Conservation (phyloP, 805 yeast genomes). For the Myxozyma nipponensis region DNA sequence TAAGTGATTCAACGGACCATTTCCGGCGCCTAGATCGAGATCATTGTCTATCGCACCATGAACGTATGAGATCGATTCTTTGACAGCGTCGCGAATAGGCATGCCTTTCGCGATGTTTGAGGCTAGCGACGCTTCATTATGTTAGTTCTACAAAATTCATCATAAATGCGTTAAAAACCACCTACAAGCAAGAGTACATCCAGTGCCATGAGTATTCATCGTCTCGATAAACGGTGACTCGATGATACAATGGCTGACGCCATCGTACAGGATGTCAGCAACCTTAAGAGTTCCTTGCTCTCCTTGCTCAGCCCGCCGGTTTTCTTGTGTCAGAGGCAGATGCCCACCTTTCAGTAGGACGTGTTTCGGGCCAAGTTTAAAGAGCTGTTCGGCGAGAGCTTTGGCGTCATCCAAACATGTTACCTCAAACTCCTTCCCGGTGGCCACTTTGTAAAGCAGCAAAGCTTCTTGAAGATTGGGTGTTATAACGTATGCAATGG, state of each 20-base stretch:
- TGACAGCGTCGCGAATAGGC: slow-evolving; percentile 48
- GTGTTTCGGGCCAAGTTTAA: slow-evolving; percentile 44
- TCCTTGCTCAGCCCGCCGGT: slow-evolving; percentile 9
- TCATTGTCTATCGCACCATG: slow-evolving; percentile 58
- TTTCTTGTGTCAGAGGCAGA: slow-evolving; percentile 39
- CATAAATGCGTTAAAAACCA: neutral
- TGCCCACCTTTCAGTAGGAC: slow-evolving; percentile 83
- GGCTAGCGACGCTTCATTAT: slow-evolving; percentile 58
- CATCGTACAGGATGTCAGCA: slow-evolving; percentile 53
- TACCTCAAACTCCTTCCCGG: slow-evolving; percentile 29
- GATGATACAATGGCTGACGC: slow-evolving; percentile 42
- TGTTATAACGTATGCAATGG: slow-evolving; percentile 58
- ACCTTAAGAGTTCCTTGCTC: slow-evolving; percentile 37
- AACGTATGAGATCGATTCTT: slow-evolving; percentile 58
- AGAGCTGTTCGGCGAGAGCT: slow-evolving; percentile 41
- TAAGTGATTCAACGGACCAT: slow-evolving; percentile 73
- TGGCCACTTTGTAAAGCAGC: slow-evolving; percentile 34
- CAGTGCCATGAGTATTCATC: slow-evolving; percentile 78
- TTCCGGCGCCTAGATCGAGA: slow-evolving; percentile 47
- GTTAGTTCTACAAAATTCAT: neutral
- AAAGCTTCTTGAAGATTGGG: slow-evolving; percentile 73
- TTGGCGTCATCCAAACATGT: slow-evolving; percentile 42
- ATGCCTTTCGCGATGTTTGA: slow-evolving; percentile 63
- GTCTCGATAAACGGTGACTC: slow-evolving; percentile 48
- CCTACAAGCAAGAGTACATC: slow-evolving; percentile 67